Percentiles rank a stretch among this genome's conserved stretches.
These are phyloP conservation scores for Scheffersomyces quercinus DNA, from an alignment of 1,139 yeast genomes.

Conservation along the genomic window DNA sequence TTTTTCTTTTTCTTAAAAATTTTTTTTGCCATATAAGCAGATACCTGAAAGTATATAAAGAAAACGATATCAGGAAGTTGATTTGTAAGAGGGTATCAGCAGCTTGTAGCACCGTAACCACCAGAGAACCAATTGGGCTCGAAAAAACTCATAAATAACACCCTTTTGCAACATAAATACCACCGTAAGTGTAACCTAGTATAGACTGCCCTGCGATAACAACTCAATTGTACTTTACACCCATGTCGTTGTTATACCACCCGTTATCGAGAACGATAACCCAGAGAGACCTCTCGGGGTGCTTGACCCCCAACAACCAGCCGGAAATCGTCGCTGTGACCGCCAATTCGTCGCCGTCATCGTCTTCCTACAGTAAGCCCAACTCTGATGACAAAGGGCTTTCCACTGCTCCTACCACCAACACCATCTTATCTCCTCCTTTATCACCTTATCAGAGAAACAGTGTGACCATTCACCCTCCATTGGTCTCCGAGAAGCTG, in stretches of 20 bases:
- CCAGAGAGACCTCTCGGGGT: constrained; percentile 34
- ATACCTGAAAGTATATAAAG: too few relatives aligned
- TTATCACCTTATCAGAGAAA: constrained; percentile 57
- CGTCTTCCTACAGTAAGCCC: too few relatives aligned
- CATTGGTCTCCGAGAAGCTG: constrained; percentile 14
- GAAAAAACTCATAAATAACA: too few relatives aligned
- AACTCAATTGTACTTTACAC: background rate
- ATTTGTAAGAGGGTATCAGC: too few relatives aligned
- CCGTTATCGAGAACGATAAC: constrained; percentile 32
- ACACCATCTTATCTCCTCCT: constrained; percentile 61
- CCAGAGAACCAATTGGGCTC: too few relatives aligned
- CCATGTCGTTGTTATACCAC: constrained; percentile 35
- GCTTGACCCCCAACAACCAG: constrained; percentile 39
- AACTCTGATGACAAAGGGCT: too few relatives aligned
- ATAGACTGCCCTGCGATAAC: background rate
- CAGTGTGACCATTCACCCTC: constrained; percentile 18
- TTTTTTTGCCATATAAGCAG: background rate
- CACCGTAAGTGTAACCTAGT: background rate
- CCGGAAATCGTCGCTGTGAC: background rate
- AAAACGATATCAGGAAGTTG: too few relatives aligned
- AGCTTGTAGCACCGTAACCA: too few relatives aligned
- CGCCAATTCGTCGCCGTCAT: too few relatives aligned
- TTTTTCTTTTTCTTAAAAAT: constrained; percentile 1
- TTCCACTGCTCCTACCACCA: background rate
- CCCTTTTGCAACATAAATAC: background rate